phyloP scores from a whole-genome alignment of 2,329 filamentous ascomycete species.

The Aureobasidium sp. region DNA sequence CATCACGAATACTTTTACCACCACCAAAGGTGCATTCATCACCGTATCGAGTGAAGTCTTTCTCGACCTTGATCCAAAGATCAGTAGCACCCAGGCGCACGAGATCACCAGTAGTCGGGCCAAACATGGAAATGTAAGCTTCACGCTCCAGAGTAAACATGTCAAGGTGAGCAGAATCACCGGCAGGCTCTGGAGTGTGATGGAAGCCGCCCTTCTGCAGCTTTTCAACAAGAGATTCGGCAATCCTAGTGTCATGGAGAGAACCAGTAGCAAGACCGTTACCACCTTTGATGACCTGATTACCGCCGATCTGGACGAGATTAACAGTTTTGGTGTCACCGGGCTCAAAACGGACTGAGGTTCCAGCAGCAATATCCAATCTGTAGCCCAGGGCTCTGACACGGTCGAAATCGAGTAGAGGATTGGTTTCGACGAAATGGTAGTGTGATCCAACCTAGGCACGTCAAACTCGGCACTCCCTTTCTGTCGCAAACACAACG shows the following conservation, averaged over 20 bases:
- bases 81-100: constrained; percentile 77
- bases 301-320: constrained; percentile 79
- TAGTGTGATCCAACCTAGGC: constrained; percentile 77
- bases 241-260: constrained; percentile 56
- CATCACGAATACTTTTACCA: constrained; percentile 86
- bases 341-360: constrained; percentile 87
- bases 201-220: constrained; percentile 70
- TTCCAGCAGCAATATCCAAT: constrained; percentile 84
- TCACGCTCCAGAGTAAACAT: constrained; percentile 66
- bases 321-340: constrained; percentile 87
- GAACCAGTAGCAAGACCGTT: constrained; percentile 70
- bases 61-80: constrained; percentile 85
- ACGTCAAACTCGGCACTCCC: not conserved
- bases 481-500: not conserved
- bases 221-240: constrained; percentile 58
- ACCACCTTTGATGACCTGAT: constrained; percentile 73
- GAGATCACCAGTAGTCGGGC: constrained; percentile 81
- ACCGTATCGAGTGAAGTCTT: constrained; percentile 75
- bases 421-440: constrained; percentile 93
- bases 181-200: constrained; percentile 61
- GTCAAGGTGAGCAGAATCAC: constrained; percentile 51
- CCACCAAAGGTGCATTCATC: constrained; percentile 95
- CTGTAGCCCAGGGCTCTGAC: constrained; percentile 74
- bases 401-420: constrained; percentile 81
- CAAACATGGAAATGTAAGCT: constrained; percentile 83